Base-by-base conservation (phyloP, 768 basidiomycete species). In the Trametes cingulata region DNA sequence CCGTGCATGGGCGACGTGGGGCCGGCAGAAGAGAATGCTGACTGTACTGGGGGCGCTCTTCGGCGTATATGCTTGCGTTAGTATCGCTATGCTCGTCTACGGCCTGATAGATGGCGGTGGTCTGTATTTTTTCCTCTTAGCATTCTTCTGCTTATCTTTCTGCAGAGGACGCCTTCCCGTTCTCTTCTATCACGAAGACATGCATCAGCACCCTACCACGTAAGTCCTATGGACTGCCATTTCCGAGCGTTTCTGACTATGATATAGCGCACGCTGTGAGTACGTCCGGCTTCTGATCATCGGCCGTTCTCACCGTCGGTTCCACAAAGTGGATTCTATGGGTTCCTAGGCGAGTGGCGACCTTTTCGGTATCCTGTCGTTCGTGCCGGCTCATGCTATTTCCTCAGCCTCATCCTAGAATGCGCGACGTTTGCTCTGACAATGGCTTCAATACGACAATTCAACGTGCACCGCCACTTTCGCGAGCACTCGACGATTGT, bases 1-100 rank as follows among this genome's bases (percentile, higher is more conserved):
- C 6, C 58, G 63, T 6, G 63, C 57, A 13, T 65, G 63, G 63
- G 63, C 63, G 24, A 58, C 56, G 1, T 65, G 63, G 59, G 60
- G 51, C 19, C 40, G 63, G 25, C 50, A 42, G 39, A 33, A n/a
- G 29, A 47, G 22, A 27, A 58, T 65, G 39, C 52, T 65, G 17
- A 35, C 39, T 2, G 3, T 61, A 8, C 56, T 65, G 1, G 46
- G 27, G 2, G 10, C n/a, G 13, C 24, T 65, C n/a, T 65, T 65
- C 39, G 12, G 24, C 7, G n/a, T 41, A 4, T 65, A 61, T 27
- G 56, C 52, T 13, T 22, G 13, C 17, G 49, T 51, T 9, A 57
- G 56, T 51, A 47, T 50, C 13, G 41, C 46, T 6, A 49, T 65
- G 24, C 50, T 58, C 17, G 39, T 29, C 4, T 61, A 47, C 15